phyloP scores from a whole-genome alignment of 2,329 filamentous ascomycete species.

The Bertia moriformis region DNA sequence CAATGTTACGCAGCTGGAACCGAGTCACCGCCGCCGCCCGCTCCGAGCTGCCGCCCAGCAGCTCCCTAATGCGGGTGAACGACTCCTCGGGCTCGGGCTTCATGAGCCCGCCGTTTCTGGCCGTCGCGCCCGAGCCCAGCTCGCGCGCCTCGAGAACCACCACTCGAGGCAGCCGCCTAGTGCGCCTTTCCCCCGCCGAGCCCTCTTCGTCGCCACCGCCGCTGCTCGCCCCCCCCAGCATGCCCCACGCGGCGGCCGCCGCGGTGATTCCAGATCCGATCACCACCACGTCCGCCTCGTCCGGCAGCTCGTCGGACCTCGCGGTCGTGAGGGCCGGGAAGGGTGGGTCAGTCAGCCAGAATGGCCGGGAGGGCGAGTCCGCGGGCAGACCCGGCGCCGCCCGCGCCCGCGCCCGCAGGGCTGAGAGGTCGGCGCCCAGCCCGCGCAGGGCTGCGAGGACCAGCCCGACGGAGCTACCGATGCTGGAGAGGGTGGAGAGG shows the following conservation, averaged over 20 bases:
- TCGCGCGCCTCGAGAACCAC: constrained; percentile 34
- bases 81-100: constrained; percentile 27
- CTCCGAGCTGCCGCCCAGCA: constrained; percentile 12
- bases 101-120: constrained; percentile 35
- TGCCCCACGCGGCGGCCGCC: constrained; percentile 19
- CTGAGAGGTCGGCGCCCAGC: neutral
- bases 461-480: no score
- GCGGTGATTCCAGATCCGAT: constrained; percentile 40
- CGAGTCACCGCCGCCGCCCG: constrained; percentile 22
- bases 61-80: constrained; percentile 16
- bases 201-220: neutral
- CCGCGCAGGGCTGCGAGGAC: no score
- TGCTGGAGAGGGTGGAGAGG: no score
- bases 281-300: constrained; percentile 29
- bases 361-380: constrained; percentile 19
- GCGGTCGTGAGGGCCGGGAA: constrained; percentile 22
- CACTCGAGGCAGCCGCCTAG: constrained; percentile 12
- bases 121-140: constrained; percentile 34
- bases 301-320: constrained; percentile 16
- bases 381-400: no score
- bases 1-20: constrained; percentile 28
- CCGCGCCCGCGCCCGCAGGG: neutral
- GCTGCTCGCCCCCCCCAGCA: constrained; percentile 9
- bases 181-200: no score
- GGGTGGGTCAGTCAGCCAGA: constrained; percentile 28